These are phyloP conservation scores for Desmodesmus armatus DNA, from an alignment of 139 green algal species.

Conservation along the genomic window DNA sequence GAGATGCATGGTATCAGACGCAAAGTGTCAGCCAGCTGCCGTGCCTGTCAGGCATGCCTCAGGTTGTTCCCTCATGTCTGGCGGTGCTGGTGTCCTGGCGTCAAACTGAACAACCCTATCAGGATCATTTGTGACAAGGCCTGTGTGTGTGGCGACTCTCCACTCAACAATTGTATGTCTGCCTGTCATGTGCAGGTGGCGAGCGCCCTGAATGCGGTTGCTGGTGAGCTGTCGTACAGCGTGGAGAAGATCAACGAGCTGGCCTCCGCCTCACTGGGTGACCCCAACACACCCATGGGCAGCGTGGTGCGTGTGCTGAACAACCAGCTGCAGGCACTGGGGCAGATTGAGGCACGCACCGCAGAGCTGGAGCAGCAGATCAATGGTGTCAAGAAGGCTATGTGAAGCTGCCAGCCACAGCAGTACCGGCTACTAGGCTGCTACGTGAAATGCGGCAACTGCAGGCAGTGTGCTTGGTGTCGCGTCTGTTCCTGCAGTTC, in stretches of 20 bases:
- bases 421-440: no score
- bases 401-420: no score
- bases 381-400: slow-evolving; percentile 10
- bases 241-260: slow-evolving; percentile 69
- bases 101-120: no score
- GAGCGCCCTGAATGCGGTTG: neutral
- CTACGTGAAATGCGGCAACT: no score
- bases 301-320: slow-evolving; percentile 89
- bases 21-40: no score
- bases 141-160: neutral
- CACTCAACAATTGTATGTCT: neutral
- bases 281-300: slow-evolving; percentile 74
- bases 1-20: neutral
- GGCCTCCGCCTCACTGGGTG: slow-evolving; percentile 60
- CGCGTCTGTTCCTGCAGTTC: no score
- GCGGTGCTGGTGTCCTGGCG: no score
- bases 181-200: slow-evolving; percentile 29
- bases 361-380: slow-evolving; percentile 43
- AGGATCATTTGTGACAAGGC: no score
- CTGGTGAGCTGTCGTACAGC: slow-evolving; percentile 28
- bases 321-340: slow-evolving; percentile 90
- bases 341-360: slow-evolving; percentile 54
- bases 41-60: no score
- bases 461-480: no score
- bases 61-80: no score